phyloP scores from a whole-genome alignment of 108 stramenopile genomes.

The Chaetoceros tenuissimus region DNA sequence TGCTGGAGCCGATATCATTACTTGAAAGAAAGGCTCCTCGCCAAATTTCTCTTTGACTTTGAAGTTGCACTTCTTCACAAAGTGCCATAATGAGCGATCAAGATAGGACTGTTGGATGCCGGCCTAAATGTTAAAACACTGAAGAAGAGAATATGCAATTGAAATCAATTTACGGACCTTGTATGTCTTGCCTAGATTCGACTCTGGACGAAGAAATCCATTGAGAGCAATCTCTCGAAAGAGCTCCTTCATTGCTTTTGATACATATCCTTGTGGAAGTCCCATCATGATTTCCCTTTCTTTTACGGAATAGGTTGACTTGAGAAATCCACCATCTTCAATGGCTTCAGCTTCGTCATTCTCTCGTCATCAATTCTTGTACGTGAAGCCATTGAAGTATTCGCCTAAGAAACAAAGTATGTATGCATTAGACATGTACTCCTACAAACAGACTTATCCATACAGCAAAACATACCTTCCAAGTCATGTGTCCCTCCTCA shows the following conservation, averaged over 20 bases:
- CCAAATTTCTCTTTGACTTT: constrained; percentile 3
- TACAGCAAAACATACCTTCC: constrained; percentile 9
- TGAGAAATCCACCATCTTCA: neutral
- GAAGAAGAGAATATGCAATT: too few relatives aligned
- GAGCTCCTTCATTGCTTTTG: constrained; percentile 5
- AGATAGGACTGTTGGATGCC: constrained; percentile 12
- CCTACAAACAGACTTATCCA: constrained; percentile 4
- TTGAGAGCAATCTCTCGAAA: constrained; percentile 5
- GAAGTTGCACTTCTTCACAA: constrained; percentile 14
- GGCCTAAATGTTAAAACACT: too few relatives aligned
- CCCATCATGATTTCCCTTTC: constrained; percentile 27
- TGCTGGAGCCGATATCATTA: constrained; percentile 17
- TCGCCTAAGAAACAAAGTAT: constrained; percentile 9
- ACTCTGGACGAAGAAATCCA: constrained; percentile 16
- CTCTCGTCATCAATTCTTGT: constrained; percentile 15
- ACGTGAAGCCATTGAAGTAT: constrained; percentile 17
- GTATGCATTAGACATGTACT: neutral
- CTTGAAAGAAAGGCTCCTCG: constrained; percentile 17
- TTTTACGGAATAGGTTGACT: constrained; percentile 8
- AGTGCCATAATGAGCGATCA: constrained; percentile 10
- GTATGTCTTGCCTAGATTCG: constrained; percentile 2
- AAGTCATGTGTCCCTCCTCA: constrained; percentile 7
- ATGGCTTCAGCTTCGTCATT: constrained; percentile 7
- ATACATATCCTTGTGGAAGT: constrained; percentile 15
- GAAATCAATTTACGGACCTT: too few relatives aligned